Conservation (phyloP, 2,329 filamentous ascomycete species). For the Curvularia sp. region DNA sequence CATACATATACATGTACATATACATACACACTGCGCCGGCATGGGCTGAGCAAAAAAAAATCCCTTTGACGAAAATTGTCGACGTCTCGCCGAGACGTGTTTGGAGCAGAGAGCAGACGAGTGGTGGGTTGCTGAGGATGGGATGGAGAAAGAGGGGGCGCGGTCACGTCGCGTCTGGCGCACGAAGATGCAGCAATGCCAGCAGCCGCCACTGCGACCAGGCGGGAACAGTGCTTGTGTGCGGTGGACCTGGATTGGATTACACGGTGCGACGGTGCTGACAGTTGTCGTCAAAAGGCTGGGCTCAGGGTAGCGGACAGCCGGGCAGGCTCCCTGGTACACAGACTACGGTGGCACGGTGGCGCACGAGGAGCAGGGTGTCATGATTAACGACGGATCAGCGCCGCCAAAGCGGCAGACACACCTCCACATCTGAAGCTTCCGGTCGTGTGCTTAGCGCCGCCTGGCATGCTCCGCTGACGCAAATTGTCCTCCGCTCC, state of each 20-base stretch:
- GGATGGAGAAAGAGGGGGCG: not conserved
- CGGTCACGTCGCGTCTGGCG: conserved; percentile 5
- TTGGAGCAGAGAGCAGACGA: too few relatives aligned
- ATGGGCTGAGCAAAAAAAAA: too few relatives aligned
- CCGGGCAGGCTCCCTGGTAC: conserved; percentile 23
- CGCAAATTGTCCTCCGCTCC: conserved; percentile 46
- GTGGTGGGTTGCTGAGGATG: too few relatives aligned
- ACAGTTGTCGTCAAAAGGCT: conserved; percentile 12
- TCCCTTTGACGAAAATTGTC: too few relatives aligned
- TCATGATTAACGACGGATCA: conserved; percentile 31
- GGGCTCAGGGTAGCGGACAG: conserved; percentile 19
- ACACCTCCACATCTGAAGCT: conserved; percentile 45
- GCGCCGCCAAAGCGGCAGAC: conserved; percentile 29
- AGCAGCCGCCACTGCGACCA: conserved; percentile 5
- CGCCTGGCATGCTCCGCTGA: conserved; percentile 38
- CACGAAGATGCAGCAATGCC: conserved; percentile 18
- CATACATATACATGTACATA: too few relatives aligned
- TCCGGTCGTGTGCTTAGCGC: conserved; percentile 44
- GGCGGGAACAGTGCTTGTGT: conserved; percentile 11
- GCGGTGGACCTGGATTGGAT: conserved; percentile 3
- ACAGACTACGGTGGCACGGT: conserved; percentile 17
- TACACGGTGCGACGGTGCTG: conserved; percentile 10
- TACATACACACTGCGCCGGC: too few relatives aligned
- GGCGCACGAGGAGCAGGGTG: conserved; percentile 26
- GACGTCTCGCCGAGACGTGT: not conserved